Evolutionary conservation across 1,139 yeast species (phyloP), one percentile per base, ranked within the genome.

Genomic region (Kodamaea suecica): DNA sequence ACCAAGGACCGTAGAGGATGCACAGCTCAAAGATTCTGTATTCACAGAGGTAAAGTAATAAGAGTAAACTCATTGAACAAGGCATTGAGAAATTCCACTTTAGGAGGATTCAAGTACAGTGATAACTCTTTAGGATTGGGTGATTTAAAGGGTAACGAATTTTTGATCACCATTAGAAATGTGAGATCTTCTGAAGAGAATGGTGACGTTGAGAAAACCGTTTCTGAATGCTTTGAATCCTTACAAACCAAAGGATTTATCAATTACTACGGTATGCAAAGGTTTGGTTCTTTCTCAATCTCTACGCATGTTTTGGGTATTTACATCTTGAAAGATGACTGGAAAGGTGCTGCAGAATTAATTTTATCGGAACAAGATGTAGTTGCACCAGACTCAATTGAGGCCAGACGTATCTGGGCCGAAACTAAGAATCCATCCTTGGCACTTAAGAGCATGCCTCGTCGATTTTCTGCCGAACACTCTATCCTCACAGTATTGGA

Each of bases 1-100:
- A 94, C 98, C 4, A 92, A 92, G 53, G 99, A 92, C 58, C 78
- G 97, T 51, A 78, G 99, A 53, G 99, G 95, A 36, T 92, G 86
- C 16, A 94, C 99, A 1, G 87, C 88, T 37, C 99, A 92, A 60
- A 75, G 78, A 42, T 76, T 85, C 40, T 80, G 90, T 27, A 67
- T 90, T 38, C 76, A 79, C 34, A 78, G 77, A 42, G 79, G 87
- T 37, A 77, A 80, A 42, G 84, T 84, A n/a, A 88, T 81, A 27
- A 70, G 98, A 49, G 76, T 90, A 5, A 80, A 80, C 40, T 76
- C 84, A 3, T 69, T 92, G 44, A 90, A 90, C 54, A 78, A 73
- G 48, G 83, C 84, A 1, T 65, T 90, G 39, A 75, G 80, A 47
- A 92, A 90, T 11, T 71, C 85, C 43, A 74, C 75, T 21, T 64